phyloP scores from a whole-genome alignment of 1,139 yeast species.

The Eremothecium gossypii region DNA sequence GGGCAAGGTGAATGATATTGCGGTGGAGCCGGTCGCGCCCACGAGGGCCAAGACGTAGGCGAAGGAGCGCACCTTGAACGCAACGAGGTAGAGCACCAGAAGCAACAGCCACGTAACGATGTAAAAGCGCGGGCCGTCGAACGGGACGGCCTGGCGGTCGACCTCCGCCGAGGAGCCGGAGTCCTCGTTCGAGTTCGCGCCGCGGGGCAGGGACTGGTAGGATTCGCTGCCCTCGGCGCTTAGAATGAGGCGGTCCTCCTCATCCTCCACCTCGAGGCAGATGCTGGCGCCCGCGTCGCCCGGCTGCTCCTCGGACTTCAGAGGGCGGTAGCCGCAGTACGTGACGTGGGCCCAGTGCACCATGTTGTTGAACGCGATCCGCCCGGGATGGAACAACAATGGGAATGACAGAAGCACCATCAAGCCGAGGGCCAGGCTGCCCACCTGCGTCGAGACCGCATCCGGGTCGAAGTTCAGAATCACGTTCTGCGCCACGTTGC shows the following conservation, averaged over 20 bases:
- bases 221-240: constrained; percentile 5
- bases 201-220: constrained; percentile 9
- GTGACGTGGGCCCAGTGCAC: constrained; percentile 39
- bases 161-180: constrained; percentile 13
- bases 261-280: constrained; percentile 12
- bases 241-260: constrained; percentile 11
- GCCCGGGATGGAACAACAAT: constrained; percentile 83
- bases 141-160: constrained; percentile 35
- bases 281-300: background rate
- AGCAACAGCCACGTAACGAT: constrained; percentile 40
- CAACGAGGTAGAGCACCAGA: constrained; percentile 47
- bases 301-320: constrained; percentile 4
- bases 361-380: constrained; percentile 76
- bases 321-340: constrained; percentile 1
- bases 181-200: constrained; percentile 6
- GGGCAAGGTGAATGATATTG: constrained; percentile 85
- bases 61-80: constrained; percentile 62
- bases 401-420: constrained; percentile 88
- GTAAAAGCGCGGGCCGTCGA: constrained; percentile 41
- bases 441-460: constrained; percentile 39
- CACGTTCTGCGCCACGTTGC: constrained; percentile 69
- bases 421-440: constrained; percentile 64
- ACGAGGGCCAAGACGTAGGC: constrained; percentile 83
- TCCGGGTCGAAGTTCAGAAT: constrained; percentile 47
- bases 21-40: constrained; percentile 92